These are phyloP conservation scores for Ganoderma resinaceum DNA, from an alignment of 1,284 basidiomycete species.

Conservation along the genomic window DNA sequence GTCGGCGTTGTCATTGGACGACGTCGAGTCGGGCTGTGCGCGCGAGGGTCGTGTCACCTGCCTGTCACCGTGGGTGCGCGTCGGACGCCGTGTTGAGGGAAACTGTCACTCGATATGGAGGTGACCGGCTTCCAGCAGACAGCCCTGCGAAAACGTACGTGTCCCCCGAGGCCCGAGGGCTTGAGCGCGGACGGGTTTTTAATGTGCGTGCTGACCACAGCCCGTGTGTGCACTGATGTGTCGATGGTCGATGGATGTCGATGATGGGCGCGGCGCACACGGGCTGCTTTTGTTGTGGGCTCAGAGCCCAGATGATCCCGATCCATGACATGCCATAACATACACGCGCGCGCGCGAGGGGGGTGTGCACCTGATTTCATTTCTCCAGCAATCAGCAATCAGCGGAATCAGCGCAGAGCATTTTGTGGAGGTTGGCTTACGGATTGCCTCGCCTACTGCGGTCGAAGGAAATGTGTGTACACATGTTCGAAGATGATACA, in stretches of 20 bases:
- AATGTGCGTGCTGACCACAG: neutral
- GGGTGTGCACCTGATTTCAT: neutral
- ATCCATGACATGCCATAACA: neutral
- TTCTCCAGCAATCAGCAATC: neutral
- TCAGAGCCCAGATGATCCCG: neutral
- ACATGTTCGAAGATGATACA: neutral
- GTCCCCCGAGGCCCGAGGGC: neutral
- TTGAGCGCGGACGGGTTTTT: neutral
- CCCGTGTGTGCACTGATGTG: neutral
- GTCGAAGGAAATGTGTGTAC: neutral
- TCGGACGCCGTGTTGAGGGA: constrained; percentile 1
- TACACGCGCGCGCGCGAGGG: neutral
- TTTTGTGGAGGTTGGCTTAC: neutral
- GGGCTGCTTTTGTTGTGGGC: neutral
- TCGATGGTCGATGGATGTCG: neutral
- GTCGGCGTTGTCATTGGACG: neutral
- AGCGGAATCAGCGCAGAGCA: neutral
- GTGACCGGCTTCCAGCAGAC: neutral
- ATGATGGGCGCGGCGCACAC: neutral
- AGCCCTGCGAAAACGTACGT: neutral
- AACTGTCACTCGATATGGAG: neutral
- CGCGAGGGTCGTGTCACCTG: constrained; percentile 1
- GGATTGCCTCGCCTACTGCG: neutral
- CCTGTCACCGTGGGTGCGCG: neutral
- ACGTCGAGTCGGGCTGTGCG: neutral